A percentile compares a stretch with the other conserved stretches of the same genome.
These are phyloP conservation scores for Lasiosphaeris hirsuta DNA, from an alignment of 495 filamentous ascomycete genomes.

Conservation along the genomic window DNA sequence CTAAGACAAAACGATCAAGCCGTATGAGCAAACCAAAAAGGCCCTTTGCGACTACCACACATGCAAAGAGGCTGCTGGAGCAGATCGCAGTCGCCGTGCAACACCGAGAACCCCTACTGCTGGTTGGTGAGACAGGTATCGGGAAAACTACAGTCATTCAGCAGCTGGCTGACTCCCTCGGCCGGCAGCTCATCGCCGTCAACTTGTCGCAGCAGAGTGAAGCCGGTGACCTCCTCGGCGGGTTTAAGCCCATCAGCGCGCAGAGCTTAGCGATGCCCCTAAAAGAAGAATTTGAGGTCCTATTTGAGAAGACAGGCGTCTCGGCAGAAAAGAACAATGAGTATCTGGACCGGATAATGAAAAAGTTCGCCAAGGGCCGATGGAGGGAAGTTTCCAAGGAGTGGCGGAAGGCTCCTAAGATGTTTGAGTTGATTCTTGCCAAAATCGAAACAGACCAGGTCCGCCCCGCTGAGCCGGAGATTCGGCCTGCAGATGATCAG, in stretches of 20 bases:
- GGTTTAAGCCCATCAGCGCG: constrained; percentile 91
- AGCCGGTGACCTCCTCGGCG: constrained; percentile 85
- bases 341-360: constrained; percentile 74
- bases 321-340: constrained; percentile 80
- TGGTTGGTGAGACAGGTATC: constrained; percentile 97
- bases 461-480: constrained; percentile 21
- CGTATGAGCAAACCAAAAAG: constrained; percentile 45
- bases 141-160: constrained; percentile 97
- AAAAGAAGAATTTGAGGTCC: constrained; percentile 87
- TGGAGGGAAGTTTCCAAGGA: constrained; percentile 80
- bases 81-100: constrained; percentile 79
- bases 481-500: constrained; percentile 48
- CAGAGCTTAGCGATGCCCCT: constrained; percentile 84
- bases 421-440: constrained; percentile 72
- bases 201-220: constrained; percentile 98
- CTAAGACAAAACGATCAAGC: constrained; percentile 40
- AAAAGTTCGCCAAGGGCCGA: constrained; percentile 73
- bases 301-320: constrained; percentile 79
- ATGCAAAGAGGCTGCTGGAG: constrained; percentile 71
- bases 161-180: constrained; percentile 76
- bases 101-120: constrained; percentile 79
- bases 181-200: constrained; percentile 79
- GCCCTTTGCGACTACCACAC: constrained; percentile 71
- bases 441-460: constrained; percentile 36
- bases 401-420: constrained; percentile 84